Evolutionary conservation across 164 flowering plant species (phyloP), one percentile per base, ranked within the genome.

Genomic region (Sedum album): DNA sequence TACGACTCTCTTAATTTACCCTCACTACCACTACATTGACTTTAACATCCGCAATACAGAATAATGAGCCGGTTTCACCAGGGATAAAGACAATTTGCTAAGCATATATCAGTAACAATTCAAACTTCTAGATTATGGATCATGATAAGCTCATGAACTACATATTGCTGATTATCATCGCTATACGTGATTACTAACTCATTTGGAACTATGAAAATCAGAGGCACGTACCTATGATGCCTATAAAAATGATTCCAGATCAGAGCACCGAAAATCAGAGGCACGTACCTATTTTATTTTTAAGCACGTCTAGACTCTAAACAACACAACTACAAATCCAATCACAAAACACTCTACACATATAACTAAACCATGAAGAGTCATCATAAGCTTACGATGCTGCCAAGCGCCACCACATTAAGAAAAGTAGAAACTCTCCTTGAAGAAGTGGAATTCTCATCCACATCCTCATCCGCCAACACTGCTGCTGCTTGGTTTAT

Each of bases 371-470:
- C 30, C 39, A 53, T 67, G 55, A 35, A 23, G 60, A 63, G 18
- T 25, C 2, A 1, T 2, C 10, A 57, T 14, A 20, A 35, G 26
- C 95, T 75, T 73, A 89, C 95, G 20, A 86, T 86, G 76, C 82
- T 89, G 76, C 92, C 95, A 49, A 89, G 87, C 31, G 86, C 92
- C 31, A 89, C 85, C 28, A 82, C 85, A 64, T 89, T 87, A 53
- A 89, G 85, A 68, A 89, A 89, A 67, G 90, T 84, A 41, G 90
- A 71, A 5, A 77, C 18, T 31, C 88, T 77, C 62, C 67, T 72
- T 2, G 88, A 80, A 15, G 87, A 73, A 0, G 76, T 68, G 14
- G 74, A 38, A 72, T 74, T 71, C 20, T 87, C 90, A 46, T 87
- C 92, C 0, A 81, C 74, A 68, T 85, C 95, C 67, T 38, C 23